Conservation (phyloP, 306 rosid species). For the Fragaria ananassa region DNA sequence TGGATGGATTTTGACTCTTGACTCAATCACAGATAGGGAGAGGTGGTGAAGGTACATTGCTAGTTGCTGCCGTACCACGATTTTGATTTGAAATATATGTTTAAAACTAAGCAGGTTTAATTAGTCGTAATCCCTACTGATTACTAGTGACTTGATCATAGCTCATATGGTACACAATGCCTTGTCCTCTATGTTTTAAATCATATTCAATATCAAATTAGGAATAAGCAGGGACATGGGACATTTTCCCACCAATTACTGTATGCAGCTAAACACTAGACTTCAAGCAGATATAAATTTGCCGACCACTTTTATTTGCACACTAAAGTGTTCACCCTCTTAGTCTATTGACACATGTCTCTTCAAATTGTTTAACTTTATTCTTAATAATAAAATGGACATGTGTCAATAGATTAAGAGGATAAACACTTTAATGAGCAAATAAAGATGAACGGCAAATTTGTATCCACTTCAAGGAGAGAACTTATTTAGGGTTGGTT, state of each 20-base stretch:
- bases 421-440: too few relatives aligned
- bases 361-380: too few relatives aligned
- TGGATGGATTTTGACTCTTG: neutral
- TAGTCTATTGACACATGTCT: too few relatives aligned
- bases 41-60: constrained; percentile 8
- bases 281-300: too few relatives aligned
- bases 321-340: too few relatives aligned
- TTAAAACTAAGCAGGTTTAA: neutral
- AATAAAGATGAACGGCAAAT: too few relatives aligned
- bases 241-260: neutral
- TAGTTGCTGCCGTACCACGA: constrained; percentile 3
- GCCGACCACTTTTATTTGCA: too few relatives aligned
- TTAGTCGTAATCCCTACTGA: neutral
- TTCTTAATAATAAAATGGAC: too few relatives aligned
- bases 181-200: neutral
- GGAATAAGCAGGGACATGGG: neutral
- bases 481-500: neutral
- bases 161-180: neutral
- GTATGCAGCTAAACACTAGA: neutral
- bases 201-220: neutral
- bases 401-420: too few relatives aligned
- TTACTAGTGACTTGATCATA: neutral
- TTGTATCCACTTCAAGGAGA: neutral
- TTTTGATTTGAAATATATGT: neutral
- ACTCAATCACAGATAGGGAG: neutral